Evolutionary conservation across 2,329 filamentous ascomycete genomes (phyloP), one percentile per base, ranked within the genome.

Genomic region (Alternaria sp.): DNA sequence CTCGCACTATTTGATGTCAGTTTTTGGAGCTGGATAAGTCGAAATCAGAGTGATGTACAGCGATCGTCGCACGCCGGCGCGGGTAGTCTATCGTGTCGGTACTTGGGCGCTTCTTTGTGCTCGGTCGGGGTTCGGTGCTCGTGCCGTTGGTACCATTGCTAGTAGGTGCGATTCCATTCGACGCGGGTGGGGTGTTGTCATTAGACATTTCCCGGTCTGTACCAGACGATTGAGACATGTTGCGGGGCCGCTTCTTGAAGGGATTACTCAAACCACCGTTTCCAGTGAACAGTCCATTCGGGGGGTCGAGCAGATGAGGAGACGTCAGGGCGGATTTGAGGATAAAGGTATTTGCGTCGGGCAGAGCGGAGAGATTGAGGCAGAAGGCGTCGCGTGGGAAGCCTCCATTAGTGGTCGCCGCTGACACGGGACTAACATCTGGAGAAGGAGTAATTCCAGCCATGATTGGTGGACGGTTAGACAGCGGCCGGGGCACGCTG

Each of bases 1-100:
- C 76, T 94, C 91, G 79, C 91, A 94, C 91, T 93, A 64, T 13
- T 58, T 52, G n/a, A 21, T 15, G 74, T 79, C 66, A 80, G 77
- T 69, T 46, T 46, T 28, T 43, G 44, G 19, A 46, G 12, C 3
- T 23, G 26, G 17, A 23, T 5, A 17, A 30, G 17, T 21, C 9
- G 8, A 44, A 10, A 30, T 30, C 36, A 36, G 66, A 54, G 9
- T 55, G 66, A 32, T 64, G 59, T 79, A 81, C 80, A 68, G 80
- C 80, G 66, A 81, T 81, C 46, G 79, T 81, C 54, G 80, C 80
- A 52, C 80, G 76, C 45, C 79, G 72, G 52, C 80, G 76, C 17
- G 80, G 79, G 68, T 81, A 81, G 65, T 81, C 80, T 59, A 81
- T 79, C n/a, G 78, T 77, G 65, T 81, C 79, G 64, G 77, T 81